Base-by-base conservation (phyloP, 306 rosid genomes). In the Acmispon strigosus region DNA sequence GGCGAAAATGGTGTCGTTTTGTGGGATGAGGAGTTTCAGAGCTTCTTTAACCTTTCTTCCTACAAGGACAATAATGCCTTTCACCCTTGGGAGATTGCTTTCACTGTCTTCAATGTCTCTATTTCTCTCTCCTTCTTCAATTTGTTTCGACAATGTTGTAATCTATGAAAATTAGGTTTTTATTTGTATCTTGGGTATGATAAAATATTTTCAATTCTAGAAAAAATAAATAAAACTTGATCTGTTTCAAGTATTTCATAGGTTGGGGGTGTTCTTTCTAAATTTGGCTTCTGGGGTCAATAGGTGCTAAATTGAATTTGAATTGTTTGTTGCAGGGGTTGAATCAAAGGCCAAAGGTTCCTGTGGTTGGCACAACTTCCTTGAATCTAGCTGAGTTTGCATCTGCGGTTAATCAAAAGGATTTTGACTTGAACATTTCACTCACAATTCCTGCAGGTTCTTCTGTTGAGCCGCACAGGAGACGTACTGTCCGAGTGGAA, bases 61-160 rank as follows among this genome's bases (percentile, higher is more conserved):
- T 83, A 86, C 66, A 91, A 81, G 81, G 97, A 95, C 80, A 95
- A 95, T 77, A 95, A 89, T 86, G 90, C 75, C 71, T 95, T 95
- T 85, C 97, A 79, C 50, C 97, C 99, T 0, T 95, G 99, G 99
- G 99, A 95, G 84, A 89, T 95, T 83, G 90, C 84, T 73, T 89
- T 95, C 79, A 81, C 96, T 27, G 87, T 92, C 72, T 87, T 88
- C 78, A 86, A 91, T 66, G 99, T 91, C 14, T 74, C 84, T 85
- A 54, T 60, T 32, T 29, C 34, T 17, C n/a, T n/a, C n/a, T 14
- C 55, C 11, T 64, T 60, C 17, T n/a, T 45, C 39, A 48, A 8
- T 45, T 56, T 42, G 0, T 41, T 8, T 56, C 1, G 7, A 3
- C 10, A 64, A 43, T 9, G 32, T 44, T 52, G 5, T 20, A 7